Evolutionary conservation across 2,329 filamentous ascomycete genomes (phyloP), one percentile per base, ranked within the genome.

Genomic region (Pseudogymnoascus verrucosus): DNA sequence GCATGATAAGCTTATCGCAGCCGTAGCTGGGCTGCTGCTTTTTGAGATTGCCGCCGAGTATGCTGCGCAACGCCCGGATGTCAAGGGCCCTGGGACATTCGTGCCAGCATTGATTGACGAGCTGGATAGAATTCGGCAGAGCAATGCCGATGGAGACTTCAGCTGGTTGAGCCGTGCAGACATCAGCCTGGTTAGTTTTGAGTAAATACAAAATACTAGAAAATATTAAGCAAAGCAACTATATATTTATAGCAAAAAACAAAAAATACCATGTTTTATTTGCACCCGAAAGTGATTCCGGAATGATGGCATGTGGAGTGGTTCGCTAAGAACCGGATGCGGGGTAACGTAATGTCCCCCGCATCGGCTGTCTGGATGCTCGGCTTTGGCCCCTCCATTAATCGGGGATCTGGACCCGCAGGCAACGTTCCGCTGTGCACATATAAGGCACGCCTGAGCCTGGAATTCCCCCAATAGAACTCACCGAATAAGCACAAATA

Each of bases 41-140:
- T 97, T 89, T 72, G 92, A 95, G 73, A 83, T 89, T 67, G 87
- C 87, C 1, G 75, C 75, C 23, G 74, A 76, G 63, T 77, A 85
- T 21, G 85, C 86, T 1, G 90, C 91, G 0, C 88, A 93, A 76
- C 76, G 85, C 62, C 74, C 77, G 0, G 82, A 87, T 66, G 90
- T 95, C 2, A 80, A 79, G 64, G 93, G 93, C 0, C 92, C 93
- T 0, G 93, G 93, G 0, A 91, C 87, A 0, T 97, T 97, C 78
- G 86, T 96, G 11, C 89, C 91, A 0, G 88, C 88, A 0, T 93
- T 97, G 71, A 77, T 97, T 44, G 93, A 98, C 69, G 89, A 84
- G 75, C 70, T 88, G 67, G 81, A 80, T 68, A 73, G 73, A 23
- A 70, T 85, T 16, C 75, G 84, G 63, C 77, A 77, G 67, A 78